A percentile compares a stretch with the other conserved stretches of the same genome.
Evolutionary conservation across 257 asterid species (phyloP).

Genomic region (Solanum pinnatisectum): DNA sequence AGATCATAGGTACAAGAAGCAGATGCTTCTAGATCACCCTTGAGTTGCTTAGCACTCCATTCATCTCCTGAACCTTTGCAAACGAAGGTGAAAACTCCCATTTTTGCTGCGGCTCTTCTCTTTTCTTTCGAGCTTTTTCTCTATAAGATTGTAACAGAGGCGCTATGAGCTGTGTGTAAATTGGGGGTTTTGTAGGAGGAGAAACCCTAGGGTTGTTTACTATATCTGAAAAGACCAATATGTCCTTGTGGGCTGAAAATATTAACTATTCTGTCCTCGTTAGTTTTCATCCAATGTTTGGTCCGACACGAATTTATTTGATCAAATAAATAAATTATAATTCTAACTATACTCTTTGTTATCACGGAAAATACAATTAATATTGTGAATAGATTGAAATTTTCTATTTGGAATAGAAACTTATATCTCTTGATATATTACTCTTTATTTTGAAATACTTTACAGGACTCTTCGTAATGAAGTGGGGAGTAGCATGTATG

Average conservation of each 20-base stretch:
- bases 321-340: background rate
- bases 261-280: background rate
- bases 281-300: background rate
- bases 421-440: too few species aligned
- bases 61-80: slow-evolving; percentile 30
- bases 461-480: too few species aligned
- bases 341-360: too few species aligned
- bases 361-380: background rate
- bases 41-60: slow-evolving; percentile 53
- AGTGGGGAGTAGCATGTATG: background rate
- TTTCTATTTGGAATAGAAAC: background rate
- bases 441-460: too few species aligned
- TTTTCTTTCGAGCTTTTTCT: background rate
- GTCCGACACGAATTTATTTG: background rate
- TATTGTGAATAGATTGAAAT: background rate
- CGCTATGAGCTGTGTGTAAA: background rate
- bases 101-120: background rate
- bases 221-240: background rate
- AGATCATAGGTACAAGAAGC: slow-evolving; percentile 39
- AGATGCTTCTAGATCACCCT: slow-evolving; percentile 50
- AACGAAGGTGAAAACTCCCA: slow-evolving; percentile 69
- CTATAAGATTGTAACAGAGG: background rate
- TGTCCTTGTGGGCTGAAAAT: background rate
- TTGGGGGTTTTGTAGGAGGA: background rate
- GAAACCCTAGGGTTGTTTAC: background rate